phyloP scores from a whole-genome alignment of 805 yeast species.

The Candida jianshihensis region DNA sequence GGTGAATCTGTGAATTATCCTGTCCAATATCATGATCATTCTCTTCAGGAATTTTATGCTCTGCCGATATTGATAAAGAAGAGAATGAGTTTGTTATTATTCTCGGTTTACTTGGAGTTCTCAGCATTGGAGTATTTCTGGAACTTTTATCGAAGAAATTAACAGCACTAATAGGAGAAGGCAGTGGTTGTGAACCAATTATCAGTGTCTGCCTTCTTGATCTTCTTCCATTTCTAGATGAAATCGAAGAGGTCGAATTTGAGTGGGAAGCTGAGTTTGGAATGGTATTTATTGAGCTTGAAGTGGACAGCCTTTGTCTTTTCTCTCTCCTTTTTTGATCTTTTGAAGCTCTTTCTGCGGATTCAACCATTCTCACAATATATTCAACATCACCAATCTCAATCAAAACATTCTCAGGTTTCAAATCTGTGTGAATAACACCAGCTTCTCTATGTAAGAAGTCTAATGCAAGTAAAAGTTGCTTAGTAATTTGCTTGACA shows the following conservation, averaged over 20 bases:
- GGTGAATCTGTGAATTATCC: too few species aligned
- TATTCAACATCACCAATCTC: slow-evolving; percentile 81
- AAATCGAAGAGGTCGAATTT: slow-evolving; percentile 16
- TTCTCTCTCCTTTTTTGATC: slow-evolving; percentile 35
- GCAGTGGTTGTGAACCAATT: slow-evolving; percentile 89
- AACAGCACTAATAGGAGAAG: slow-evolving; percentile 70
- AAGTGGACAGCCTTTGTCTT: slow-evolving; percentile 24
- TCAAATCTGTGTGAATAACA: slow-evolving; percentile 65
- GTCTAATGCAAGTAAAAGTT: slow-evolving; percentile 65
- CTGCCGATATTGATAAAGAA: slow-evolving; percentile 30
- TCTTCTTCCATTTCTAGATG: slow-evolving; percentile 30
- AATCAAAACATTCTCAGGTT: slow-evolving; percentile 71
- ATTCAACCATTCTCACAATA: slow-evolving; percentile 61
- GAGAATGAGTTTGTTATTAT: too few species aligned
- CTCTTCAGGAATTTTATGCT: slow-evolving; percentile 15
- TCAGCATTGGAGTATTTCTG: too few species aligned
- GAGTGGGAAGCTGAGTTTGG: slow-evolving; percentile 4
- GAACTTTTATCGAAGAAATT: slow-evolving; percentile 22
- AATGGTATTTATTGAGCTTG: too few species aligned
- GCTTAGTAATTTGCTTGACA: slow-evolving; percentile 79
- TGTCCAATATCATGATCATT: too few species aligned
- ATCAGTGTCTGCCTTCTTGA: slow-evolving; percentile 70
- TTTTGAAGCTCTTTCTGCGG: slow-evolving; percentile 44
- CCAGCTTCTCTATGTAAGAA: slow-evolving; percentile 69
- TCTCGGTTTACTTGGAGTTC: too few species aligned